Evolutionary conservation across 83 land plant species (phyloP), one percentile per base, ranked within the genome.

Genomic region (Picea mariana): DNA sequence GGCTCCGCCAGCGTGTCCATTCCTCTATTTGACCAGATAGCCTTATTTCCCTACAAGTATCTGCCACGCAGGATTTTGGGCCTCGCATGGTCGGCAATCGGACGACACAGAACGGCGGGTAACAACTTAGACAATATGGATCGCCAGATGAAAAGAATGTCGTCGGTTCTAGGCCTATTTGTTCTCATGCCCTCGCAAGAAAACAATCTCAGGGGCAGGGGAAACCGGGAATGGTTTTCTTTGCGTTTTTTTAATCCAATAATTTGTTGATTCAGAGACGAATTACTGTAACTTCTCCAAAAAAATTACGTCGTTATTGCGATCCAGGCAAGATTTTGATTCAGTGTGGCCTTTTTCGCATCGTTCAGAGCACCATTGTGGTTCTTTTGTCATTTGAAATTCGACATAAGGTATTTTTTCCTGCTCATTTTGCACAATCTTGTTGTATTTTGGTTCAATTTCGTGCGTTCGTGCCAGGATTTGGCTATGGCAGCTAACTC

Each of bases 401-500:
- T 69, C 47, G 3, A 69, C 75, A 17, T 42, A 11, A 7, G 40
- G 47, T 69, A 34, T 69, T 5, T 55, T 69, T 69, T 38, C 0
- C 47, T 69, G 9, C n/a, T 69, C 59, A 16, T 55, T 55, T 55
- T 55, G 15, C 59, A 55, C 59, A 11, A 55, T 69, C 34, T 69
- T 69, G 75, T 69, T 69, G 75, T 3, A 69, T 69, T 69, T 69
- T 4, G 20, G n/a, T 38, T 69, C 75, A 69, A 69, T 69, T 69
- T 69, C 47, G 11, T 69, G 75, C 47, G 26, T 34, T 69, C 9
- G 20, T 69, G 75, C 21, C 20, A 6, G 47, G 75, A 69, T 69
- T 69, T 69, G 75, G n/a, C 20, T 9, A 69, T 18, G 75, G 75
- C 21, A 21, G 73, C 13, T 0, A 52, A 52, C 55, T 52, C 55